Base-by-base conservation (phyloP, 2,329 filamentous ascomycete genomes). In the Teratosphaeria nubilosa region DNA sequence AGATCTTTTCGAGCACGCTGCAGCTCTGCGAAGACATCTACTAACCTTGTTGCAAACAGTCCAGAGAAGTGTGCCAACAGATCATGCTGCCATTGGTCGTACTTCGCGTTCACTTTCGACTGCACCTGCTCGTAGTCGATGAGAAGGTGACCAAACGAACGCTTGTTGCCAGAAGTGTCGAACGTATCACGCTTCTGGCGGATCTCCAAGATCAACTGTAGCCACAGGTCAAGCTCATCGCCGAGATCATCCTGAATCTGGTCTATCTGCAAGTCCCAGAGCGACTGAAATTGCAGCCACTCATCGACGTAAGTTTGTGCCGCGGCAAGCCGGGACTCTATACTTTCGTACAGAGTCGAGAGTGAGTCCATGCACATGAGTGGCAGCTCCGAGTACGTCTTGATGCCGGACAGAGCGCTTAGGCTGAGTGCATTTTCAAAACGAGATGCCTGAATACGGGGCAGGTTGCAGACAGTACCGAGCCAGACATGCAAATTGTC, bases 81-180 rank as follows among this genome's bases (percentile, higher is more conserved):
- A 64, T 99, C 94, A 67, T 96, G 90, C 73, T 99, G 94, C 94
- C 95, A 99, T 73, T 97, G 92, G 70, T 99, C 95, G 71, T 99
- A 99, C 73, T 97, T 99, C 67, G 91, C 90, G 68, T 97, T 99
- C 73, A 99, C 94, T 74, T 96, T 96, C 58, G 92, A 90, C 74
- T 99, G 95, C 0, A 99, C 94, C 73, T 99, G 95, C 68, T 97
- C 94, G 69, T 99, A 99, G 72, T 99, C 92, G 68, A 99, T 91
- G 3, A 88, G 90, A 56, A 97, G 85, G 73, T 95, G 92, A 4
- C 94, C 94, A 70, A 99, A 99, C 1, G 87, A 88, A 45, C 89
- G 87, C 73, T 87, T 94, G 63, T 95, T 90, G 71, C 96, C 94
- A 9, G 92, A 95, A 1, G 92, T 99, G 70, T 99, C 94, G 68